Conservation (phyloP, 805 yeast genomes). For the Yarrowia sp. region DNA sequence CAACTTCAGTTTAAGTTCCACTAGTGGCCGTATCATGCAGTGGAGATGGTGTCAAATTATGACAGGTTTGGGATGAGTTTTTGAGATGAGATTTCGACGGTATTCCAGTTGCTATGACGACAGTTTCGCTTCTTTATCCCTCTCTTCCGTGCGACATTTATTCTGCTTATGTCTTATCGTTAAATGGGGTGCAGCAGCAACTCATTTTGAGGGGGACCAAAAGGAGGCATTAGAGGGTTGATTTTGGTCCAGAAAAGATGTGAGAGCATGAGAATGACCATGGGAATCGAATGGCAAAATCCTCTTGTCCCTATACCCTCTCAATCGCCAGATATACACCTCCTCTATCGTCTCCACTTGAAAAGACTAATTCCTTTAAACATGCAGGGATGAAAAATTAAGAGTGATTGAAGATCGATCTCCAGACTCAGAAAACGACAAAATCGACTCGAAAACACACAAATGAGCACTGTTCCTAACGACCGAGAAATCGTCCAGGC, state of each 20-base stretch:
- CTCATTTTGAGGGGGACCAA: neutral
- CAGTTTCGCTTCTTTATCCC: too few relatives aligned
- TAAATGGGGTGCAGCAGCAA: neutral
- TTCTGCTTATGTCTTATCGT: neutral
- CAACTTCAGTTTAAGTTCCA: neutral
- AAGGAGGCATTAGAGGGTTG: neutral
- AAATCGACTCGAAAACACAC: neutral
- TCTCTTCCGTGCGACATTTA: too few relatives aligned
- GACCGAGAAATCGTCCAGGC: conserved; percentile 57
- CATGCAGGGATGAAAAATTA: conserved; percentile 1
- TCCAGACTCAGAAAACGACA: neutral
- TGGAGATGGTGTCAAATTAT: neutral
- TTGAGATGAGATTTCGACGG: too few relatives aligned
- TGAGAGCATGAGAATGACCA: neutral
- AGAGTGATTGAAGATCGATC: neutral
- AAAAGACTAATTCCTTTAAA: neutral
- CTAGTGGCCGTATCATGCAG: conserved; percentile 7
- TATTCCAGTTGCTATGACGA: too few relatives aligned
- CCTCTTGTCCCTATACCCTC: neutral
- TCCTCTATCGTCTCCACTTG: neutral
- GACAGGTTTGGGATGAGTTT: neutral
- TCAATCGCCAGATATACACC: neutral
- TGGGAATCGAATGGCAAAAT: neutral
- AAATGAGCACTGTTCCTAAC: conserved; percentile 43
- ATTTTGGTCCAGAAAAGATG: neutral